Evolutionary conservation across 495 filamentous ascomycete genomes (phyloP).

Genomic region (Aspergillus heteromorphus): DNA sequence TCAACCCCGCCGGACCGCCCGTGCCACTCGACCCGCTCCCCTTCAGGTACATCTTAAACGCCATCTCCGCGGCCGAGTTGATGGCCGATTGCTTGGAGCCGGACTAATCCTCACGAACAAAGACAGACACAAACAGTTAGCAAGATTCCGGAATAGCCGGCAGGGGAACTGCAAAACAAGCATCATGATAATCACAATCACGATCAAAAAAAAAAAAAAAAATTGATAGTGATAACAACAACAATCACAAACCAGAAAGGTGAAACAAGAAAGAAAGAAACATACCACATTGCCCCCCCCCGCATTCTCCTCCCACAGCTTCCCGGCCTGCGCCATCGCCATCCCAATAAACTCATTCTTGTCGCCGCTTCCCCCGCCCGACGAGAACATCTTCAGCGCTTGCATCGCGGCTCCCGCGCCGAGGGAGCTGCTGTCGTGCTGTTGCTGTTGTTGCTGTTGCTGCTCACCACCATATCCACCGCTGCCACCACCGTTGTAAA

Average conservation of each 20-base stretch:
- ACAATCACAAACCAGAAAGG: slow-evolving; percentile 1
- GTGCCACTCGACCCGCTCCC: slow-evolving; percentile 44
- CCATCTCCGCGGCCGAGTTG: slow-evolving; percentile 56
- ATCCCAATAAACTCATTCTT: slow-evolving; percentile 61
- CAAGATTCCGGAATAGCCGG: too few species aligned
- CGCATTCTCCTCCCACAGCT: slow-evolving; percentile 58
- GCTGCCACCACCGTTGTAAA: too few species aligned
- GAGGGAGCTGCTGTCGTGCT: slow-evolving; percentile 37
- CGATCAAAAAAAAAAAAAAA: slow-evolving; percentile 2
- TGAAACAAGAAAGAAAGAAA: slow-evolving; percentile 13
- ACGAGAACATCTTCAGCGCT: slow-evolving; percentile 61
- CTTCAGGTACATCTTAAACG: slow-evolving; percentile 66
- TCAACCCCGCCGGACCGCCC: slow-evolving; percentile 43
- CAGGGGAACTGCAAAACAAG: too few species aligned
- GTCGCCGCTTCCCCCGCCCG: slow-evolving; percentile 34
- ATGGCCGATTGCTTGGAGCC: slow-evolving; percentile 59
- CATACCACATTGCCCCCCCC: slow-evolving; percentile 42
- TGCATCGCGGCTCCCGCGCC: slow-evolving; percentile 62
- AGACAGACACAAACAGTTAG: slow-evolving; percentile 17
- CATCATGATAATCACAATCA: too few species aligned
- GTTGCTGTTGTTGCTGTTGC: slow-evolving; percentile 21
- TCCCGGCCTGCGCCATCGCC: slow-evolving; percentile 63
- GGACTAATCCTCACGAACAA: too few species aligned
- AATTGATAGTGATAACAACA: too few species aligned
- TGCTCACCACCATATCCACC: too few species aligned